Conservation (phyloP, 2,329 filamentous ascomycete genomes). For the Fusarium sp. region DNA sequence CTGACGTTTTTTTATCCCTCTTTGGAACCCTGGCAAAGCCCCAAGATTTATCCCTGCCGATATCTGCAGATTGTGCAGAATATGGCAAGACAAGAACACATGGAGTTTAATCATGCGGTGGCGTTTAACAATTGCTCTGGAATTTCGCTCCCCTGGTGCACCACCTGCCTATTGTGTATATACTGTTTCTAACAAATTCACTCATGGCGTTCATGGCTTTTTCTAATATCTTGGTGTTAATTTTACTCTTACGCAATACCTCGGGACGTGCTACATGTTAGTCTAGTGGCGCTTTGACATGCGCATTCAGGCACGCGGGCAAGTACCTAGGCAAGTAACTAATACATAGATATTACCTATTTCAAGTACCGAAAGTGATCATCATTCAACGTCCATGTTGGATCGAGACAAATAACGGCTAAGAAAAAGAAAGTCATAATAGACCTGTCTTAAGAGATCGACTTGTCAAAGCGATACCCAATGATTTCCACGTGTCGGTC, state of each 20-base stretch:
- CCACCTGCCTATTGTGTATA: slow-evolving; percentile 31
- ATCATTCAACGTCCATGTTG: neutral
- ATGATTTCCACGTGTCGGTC: slow-evolving; percentile 17
- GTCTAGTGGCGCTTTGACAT: no score
- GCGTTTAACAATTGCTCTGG: slow-evolving; percentile 7
- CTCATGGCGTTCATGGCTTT: slow-evolving; percentile 4
- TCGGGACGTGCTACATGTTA: no score
- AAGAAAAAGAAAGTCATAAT: neutral
- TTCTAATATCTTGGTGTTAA: neutral
- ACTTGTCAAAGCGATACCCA: slow-evolving; percentile 26
- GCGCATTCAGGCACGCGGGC: neutral
- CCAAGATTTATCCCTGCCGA: neutral
- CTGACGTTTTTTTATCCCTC: slow-evolving; percentile 6
- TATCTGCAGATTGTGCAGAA: neutral
- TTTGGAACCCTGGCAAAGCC: slow-evolving; percentile 3
- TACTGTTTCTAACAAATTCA: slow-evolving; percentile 5
- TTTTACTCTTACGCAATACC: neutral
- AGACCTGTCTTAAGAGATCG: slow-evolving; percentile 3
- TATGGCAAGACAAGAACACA: slow-evolving; percentile 13
- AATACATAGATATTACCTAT: no score
- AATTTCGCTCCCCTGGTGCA: neutral
- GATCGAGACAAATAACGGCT: neutral
- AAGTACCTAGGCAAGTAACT: no score
- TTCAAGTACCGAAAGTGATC: neutral
- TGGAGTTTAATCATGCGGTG: slow-evolving; percentile 15